Conservation (phyloP, 208 protist genomes). For the Trypanosomatidae sp. region DNA sequence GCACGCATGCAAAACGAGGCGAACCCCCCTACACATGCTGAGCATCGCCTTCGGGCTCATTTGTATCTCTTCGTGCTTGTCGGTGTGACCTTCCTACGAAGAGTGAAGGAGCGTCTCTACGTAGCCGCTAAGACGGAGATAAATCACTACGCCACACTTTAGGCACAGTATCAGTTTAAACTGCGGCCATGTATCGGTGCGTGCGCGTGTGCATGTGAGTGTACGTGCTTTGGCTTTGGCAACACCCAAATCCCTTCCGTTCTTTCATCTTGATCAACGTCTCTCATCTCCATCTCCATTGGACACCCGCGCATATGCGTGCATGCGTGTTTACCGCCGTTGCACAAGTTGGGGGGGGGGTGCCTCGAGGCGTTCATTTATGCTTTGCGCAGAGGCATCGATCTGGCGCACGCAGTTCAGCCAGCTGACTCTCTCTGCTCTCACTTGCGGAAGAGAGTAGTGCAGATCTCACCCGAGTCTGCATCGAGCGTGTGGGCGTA, state of each 20-base stretch:
- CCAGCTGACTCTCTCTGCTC: not conserved
- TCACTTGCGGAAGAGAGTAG: not conserved
- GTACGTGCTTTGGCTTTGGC: not conserved
- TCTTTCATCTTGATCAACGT: not conserved
- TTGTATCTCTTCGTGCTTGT: not conserved
- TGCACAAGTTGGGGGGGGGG: not conserved
- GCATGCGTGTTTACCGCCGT: not conserved
- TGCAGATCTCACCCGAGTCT: not conserved
- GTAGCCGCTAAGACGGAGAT: not conserved
- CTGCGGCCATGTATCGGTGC: not conserved
- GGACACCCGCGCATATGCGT: not conserved
- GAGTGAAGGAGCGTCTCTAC: not conserved
- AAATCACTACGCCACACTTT: not conserved
- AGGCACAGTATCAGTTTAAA: not conserved
- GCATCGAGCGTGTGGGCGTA: not conserved
- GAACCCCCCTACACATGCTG: not conserved
- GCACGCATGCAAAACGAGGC: not conserved
- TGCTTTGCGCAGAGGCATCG: not conserved
- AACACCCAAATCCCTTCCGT: not conserved
- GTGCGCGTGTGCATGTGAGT: not conserved
- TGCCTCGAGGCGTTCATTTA: not conserved
- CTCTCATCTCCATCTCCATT: not conserved
- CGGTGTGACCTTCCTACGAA: not conserved
- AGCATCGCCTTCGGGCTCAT: not conserved
- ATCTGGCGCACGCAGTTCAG: not conserved